Evolutionary conservation across 805 yeast species (phyloP).

Genomic region (Saccharomycopsis fodiens): DNA sequence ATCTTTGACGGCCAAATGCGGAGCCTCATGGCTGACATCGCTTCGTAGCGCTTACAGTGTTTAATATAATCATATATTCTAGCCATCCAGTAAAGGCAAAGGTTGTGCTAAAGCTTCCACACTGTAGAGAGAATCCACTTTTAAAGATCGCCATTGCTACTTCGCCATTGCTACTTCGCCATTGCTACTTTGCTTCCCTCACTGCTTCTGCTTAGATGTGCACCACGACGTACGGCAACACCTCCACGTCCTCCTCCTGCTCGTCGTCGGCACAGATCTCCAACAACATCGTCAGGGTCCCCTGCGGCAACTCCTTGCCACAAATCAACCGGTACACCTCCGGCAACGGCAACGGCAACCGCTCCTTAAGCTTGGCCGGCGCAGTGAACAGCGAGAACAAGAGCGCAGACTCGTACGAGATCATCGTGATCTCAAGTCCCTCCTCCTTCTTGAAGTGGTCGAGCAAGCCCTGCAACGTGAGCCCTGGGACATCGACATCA

Average conservation of each 20-base stretch:
- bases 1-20: no score
- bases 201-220: no score
- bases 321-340: conserved; percentile 77
- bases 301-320: conserved; percentile 70
- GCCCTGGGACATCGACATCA: conserved; percentile 57
- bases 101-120: no score
- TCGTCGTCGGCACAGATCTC: conserved; percentile 91
- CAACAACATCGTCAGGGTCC: conserved; percentile 69
- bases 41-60: no score
- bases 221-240: conserved; percentile 82
- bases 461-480: conserved; percentile 66
- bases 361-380: conserved; percentile 78
- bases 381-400: conserved; percentile 93
- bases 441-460: conserved; percentile 73
- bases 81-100: no score
- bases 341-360: conserved; percentile 59
- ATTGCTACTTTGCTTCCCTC: neutral
- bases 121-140: no score
- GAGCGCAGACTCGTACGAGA: conserved; percentile 83
- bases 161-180: no score
- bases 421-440: conserved; percentile 83
- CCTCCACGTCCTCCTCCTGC: conserved; percentile 91
- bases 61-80: no score
- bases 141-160: no score
- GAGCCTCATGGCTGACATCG: no score